Conservation (phyloP, 164 flowering plant species). For the Dillenia suffruticosa region DNA sequence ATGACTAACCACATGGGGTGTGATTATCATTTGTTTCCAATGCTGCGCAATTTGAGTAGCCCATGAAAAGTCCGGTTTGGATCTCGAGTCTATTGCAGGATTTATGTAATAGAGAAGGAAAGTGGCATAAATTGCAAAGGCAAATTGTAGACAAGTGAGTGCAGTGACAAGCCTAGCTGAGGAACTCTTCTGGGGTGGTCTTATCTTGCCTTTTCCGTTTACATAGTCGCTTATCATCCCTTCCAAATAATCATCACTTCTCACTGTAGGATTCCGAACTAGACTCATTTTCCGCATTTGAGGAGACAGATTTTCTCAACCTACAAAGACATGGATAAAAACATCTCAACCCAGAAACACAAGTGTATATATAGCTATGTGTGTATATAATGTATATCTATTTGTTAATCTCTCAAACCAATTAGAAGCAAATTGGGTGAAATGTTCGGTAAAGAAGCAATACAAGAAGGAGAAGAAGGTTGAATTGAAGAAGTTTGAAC, state of each 20-base stretch:
- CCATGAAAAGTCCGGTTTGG: conserved; percentile 84
- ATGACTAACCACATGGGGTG: conserved; percentile 39
- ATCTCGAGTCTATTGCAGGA: conserved; percentile 59
- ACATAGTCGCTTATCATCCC: conserved; percentile 78
- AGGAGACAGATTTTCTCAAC: not conserved
- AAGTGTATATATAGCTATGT: not conserved
- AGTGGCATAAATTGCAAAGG: conserved; percentile 89
- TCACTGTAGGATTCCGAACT: conserved; percentile 25
- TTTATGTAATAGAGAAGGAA: conserved; percentile 85
- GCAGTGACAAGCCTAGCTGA: conserved; percentile 57
- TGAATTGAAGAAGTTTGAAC: not conserved
- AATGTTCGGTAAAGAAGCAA: not conserved
- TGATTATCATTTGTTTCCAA: conserved; percentile 69
- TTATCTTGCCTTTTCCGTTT: conserved; percentile 48
- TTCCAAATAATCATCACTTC: conserved; percentile 71
- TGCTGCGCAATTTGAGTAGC: conserved; percentile 65
- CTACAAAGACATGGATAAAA: conserved; percentile 9
- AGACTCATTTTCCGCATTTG: conserved; percentile 39
- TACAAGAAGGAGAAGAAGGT: not conserved
- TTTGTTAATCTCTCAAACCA: not conserved
- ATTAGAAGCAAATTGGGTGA: not conserved
- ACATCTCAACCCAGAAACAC: conserved; percentile 5
- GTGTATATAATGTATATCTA: not conserved
- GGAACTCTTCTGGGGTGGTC: conserved; percentile 31
- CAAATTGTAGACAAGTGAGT: conserved; percentile 82